These are phyloP conservation scores for Lumnitzera racemosa DNA, from an alignment of 345 rosid species.

Conservation along the genomic window DNA sequence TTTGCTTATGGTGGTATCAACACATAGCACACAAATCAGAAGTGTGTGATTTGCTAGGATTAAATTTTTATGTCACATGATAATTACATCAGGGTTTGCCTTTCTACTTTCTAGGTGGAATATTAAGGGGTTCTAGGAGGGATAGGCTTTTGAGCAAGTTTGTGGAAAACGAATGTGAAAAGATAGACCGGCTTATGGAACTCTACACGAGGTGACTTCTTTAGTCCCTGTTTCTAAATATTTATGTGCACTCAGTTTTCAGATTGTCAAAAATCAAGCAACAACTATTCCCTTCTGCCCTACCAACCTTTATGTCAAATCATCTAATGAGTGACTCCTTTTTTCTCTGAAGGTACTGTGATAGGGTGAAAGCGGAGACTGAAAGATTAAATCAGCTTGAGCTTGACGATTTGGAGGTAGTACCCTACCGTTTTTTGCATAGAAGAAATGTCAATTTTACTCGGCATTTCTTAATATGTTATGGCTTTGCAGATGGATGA, in stretches of 20 bases:
- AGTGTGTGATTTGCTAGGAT: too few species aligned
- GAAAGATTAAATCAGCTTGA: conserved; percentile 63
- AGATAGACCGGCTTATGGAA: conserved; percentile 97
- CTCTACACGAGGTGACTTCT: conserved; percentile 61
- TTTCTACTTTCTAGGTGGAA: conserved; percentile 51
- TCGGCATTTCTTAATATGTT: conserved; percentile 7
- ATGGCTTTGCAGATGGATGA: conserved; percentile 63
- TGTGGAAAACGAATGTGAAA: conserved; percentile 91
- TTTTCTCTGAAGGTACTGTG: conserved; percentile 52
- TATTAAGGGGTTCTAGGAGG: conserved; percentile 86
- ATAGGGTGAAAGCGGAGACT: conserved; percentile 72
- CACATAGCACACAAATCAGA: too few species aligned
- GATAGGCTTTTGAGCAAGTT: conserved; percentile 86
- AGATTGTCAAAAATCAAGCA: too few species aligned
- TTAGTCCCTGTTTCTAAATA: conserved; percentile 2
- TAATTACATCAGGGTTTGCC: too few species aligned
- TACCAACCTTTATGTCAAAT: background rate
- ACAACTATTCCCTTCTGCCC: background rate
- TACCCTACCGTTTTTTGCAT: background rate
- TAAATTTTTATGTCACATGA: too few species aligned
- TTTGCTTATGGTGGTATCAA: too few species aligned
- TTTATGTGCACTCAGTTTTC: background rate
- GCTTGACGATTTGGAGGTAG: conserved; percentile 87
- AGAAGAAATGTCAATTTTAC: conserved; percentile 3
- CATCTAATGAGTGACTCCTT: conserved; percentile 2